Percentiles rank a stretch among this genome's conserved stretches.
Evolutionary conservation across 257 asterid species (phyloP).

Genomic region (Plectranthus barbatus): DNA sequence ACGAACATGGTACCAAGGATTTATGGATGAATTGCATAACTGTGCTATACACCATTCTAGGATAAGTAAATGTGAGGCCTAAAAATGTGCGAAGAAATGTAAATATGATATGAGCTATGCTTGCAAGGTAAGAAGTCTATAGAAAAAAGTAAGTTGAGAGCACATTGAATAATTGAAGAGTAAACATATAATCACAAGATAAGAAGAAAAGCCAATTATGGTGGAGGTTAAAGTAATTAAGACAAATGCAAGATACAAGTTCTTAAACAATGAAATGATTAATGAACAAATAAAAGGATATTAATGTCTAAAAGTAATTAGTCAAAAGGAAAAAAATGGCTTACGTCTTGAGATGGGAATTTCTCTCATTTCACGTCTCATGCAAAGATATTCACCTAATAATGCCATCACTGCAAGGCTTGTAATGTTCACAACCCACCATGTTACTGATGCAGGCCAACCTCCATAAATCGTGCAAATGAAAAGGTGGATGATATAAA

Average conservation of each 20-base stretch:
- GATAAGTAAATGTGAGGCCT: neutral
- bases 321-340: constrained; percentile 16
- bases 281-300: neutral
- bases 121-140: neutral
- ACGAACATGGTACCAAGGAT: neutral
- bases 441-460: constrained; percentile 83
- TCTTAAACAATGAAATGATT: neutral
- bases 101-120: neutral
- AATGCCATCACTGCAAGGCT: constrained; percentile 74
- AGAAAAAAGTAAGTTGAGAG: neutral
- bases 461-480: constrained; percentile 81
- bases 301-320: neutral
- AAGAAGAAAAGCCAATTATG: neutral
- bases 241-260: neutral
- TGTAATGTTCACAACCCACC: constrained; percentile 88
- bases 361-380: constrained; percentile 72
- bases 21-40: neutral
- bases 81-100: neutral
- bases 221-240: neutral
- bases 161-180: neutral
- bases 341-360: constrained; percentile 82
- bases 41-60: neutral
- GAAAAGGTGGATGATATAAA: constrained; percentile 66
- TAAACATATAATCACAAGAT: neutral
- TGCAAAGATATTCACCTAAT: constrained; percentile 78